Conservation (phyloP, 495 filamentous ascomycete species). For the Xylaria sp. region DNA sequence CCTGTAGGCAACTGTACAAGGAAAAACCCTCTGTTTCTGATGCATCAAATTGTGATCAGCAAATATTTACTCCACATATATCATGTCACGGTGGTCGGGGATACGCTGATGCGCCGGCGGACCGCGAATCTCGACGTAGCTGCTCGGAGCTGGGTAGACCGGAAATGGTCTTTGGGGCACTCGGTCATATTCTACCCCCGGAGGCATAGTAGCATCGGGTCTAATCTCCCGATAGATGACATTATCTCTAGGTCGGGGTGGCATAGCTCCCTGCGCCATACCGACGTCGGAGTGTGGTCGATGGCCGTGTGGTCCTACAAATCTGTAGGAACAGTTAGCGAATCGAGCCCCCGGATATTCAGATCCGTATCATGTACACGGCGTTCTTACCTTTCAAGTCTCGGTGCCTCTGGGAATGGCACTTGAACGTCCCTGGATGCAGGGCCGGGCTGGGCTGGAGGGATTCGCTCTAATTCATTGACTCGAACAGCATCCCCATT, state of each 20-base stretch:
- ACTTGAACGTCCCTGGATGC: constrained; percentile 1
- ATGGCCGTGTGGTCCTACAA: background rate
- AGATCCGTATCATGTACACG: background rate
- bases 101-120: constrained; percentile 24
- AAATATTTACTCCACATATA: constrained; percentile 33
- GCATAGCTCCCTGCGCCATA: background rate
- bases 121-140: constrained; percentile 29
- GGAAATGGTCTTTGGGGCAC: constrained; percentile 26
- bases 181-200: constrained; percentile 26
- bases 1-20: constrained; percentile 1
- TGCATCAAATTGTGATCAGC: constrained; percentile 1
- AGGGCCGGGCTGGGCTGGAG: background rate
- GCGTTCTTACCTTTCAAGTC: constrained; percentile 18
- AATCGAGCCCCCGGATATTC: background rate
- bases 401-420: constrained; percentile 5
- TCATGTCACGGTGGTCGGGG: constrained; percentile 28
- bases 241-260: background rate
- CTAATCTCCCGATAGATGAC: constrained; percentile 15
- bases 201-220: constrained; percentile 1
- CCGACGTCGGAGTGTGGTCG: background rate
- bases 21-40: background rate
- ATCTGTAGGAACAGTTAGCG: background rate
- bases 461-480: background rate
- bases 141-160: constrained; percentile 25
- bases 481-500: background rate